Evolutionary conservation across 2,329 filamentous ascomycete genomes (phyloP), one percentile per base, ranked within the genome.

Genomic region (Pezicula radicicola): DNA sequence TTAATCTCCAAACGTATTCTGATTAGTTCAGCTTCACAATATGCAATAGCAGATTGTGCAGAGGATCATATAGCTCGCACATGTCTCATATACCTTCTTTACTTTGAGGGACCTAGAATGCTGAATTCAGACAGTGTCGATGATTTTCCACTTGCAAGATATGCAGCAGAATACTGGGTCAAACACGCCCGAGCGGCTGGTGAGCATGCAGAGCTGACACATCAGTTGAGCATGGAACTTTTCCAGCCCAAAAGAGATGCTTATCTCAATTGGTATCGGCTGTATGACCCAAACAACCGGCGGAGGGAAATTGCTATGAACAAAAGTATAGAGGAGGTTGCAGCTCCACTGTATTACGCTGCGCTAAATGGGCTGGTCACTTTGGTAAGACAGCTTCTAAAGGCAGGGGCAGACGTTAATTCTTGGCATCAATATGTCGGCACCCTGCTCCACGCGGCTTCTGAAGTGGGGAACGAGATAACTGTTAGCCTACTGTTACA

Each of bases 1-100:
- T 53, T 67, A 9, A 48, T 43, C n/a, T 67, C 65, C 43, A 16
- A 53, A 18, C 56, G 54, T 21, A n/a, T 62, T 25, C 5, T 5
- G 21, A 36, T 50, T 9, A 19, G 43, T 10, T 36, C 55, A 4
- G 48, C 49, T 18, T 13, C 30, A 3, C 16, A 41, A 49, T 36
- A 25, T 43, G 40, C 7, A 16, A 48, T 63, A 49, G 16, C 51
- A 37, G 42, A 57, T 13, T 37, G 21, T 15, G 10, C 35, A 43
- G 55, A 57, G 3, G 53, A 55, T 13, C 21, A 35, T 15, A 52
- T 41, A 12, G 59, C 64, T 25, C 55, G 6, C 3, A 37, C 60
- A 21, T 65, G 64, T 46, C 50, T 66, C n/a, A 52, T 51, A 12
- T 65, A 67, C 48, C 42, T 64, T 10, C 53, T 60, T 16, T 46